These are phyloP conservation scores for Diaporthe ampelina DNA, from an alignment of 2,329 filamentous ascomycete species.

Conservation along the genomic window DNA sequence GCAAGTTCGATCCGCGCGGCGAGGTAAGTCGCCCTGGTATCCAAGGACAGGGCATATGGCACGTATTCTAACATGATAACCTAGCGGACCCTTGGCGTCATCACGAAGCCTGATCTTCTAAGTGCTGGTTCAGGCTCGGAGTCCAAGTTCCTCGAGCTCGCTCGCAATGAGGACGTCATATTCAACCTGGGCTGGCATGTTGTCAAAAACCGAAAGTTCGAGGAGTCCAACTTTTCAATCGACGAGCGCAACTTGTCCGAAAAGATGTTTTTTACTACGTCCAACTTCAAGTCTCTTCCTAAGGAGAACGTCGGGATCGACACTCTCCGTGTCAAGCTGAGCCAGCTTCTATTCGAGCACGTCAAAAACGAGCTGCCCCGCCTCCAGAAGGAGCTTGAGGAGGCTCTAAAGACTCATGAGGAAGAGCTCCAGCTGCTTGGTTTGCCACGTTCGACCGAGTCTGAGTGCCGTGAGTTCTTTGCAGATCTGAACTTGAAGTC, in stretches of 20 bases:
- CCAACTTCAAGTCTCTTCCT: background rate
- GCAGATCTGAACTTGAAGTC: slow-evolving; percentile 18
- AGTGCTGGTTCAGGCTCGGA: slow-evolving; percentile 4
- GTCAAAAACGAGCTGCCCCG: slow-evolving; percentile 19
- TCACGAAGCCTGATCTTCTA: slow-evolving; percentile 21
- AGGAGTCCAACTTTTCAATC: slow-evolving; percentile 48
- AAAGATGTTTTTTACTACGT: background rate
- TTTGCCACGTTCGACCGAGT: background rate
- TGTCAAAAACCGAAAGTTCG: slow-evolving; percentile 73
- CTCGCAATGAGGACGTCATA: slow-evolving; percentile 28
- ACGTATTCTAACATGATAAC: no score
- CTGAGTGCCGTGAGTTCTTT: slow-evolving; percentile 16
- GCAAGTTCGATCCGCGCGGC: slow-evolving; percentile 23
- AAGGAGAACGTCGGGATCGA: slow-evolving; percentile 25
- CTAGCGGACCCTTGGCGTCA: slow-evolving; percentile 18
- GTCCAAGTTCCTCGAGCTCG: slow-evolving; percentile 19
- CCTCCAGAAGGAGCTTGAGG: background rate
- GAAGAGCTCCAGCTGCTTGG: background rate
- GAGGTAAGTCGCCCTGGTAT: background rate
- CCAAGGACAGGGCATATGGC: no score
- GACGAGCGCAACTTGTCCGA: slow-evolving; percentile 12
- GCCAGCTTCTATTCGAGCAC: slow-evolving; percentile 31
- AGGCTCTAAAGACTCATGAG: background rate
- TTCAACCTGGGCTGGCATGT: slow-evolving; percentile 54
- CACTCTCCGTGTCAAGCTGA: background rate